Conservation (phyloP, 441 rosid genomes). For the Daphne laureola region DNA sequence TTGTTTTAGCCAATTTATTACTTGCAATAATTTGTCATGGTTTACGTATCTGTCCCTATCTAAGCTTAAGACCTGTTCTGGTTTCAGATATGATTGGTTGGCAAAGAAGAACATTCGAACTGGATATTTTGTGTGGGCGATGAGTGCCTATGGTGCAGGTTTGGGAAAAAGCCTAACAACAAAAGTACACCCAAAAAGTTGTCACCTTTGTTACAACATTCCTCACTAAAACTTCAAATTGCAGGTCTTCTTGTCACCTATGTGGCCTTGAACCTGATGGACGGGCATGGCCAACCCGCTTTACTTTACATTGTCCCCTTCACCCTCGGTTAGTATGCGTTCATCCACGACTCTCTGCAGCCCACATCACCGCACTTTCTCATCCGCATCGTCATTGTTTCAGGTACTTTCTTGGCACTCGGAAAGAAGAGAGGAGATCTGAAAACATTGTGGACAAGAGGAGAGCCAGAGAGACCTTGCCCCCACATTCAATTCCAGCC, state of each 20-base stretch:
- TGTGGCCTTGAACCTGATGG: constrained; percentile 75
- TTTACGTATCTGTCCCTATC: neutral
- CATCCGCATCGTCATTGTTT: neutral
- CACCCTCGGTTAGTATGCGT: constrained; percentile 50
- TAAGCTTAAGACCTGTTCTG: no score
- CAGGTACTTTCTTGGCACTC: constrained; percentile 73
- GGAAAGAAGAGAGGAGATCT: constrained; percentile 91
- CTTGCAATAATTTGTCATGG: neutral
- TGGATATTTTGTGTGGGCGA: constrained; percentile 50
- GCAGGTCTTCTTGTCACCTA: constrained; percentile 73
- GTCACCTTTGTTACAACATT: no score
- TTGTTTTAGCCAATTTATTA: neutral
- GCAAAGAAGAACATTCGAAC: constrained; percentile 30
- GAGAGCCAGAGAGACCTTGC: constrained; percentile 70
- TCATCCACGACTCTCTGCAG: neutral
- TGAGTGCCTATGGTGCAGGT: constrained; percentile 52
- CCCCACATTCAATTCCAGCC: constrained; percentile 56
- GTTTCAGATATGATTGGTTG: constrained; percentile 42
- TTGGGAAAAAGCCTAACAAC: constrained; percentile 11
- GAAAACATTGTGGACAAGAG: constrained; percentile 65
- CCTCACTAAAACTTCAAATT: neutral
- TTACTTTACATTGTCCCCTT: constrained; percentile 76
- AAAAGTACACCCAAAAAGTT: no score
- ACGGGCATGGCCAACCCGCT: constrained; percentile 82
- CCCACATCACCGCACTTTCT: neutral